A percentile compares a stretch with the other conserved stretches of the same genome.
Evolutionary conservation across 2,329 filamentous ascomycete genomes (phyloP).

Genomic region (Nigrospora osmanthi): DNA sequence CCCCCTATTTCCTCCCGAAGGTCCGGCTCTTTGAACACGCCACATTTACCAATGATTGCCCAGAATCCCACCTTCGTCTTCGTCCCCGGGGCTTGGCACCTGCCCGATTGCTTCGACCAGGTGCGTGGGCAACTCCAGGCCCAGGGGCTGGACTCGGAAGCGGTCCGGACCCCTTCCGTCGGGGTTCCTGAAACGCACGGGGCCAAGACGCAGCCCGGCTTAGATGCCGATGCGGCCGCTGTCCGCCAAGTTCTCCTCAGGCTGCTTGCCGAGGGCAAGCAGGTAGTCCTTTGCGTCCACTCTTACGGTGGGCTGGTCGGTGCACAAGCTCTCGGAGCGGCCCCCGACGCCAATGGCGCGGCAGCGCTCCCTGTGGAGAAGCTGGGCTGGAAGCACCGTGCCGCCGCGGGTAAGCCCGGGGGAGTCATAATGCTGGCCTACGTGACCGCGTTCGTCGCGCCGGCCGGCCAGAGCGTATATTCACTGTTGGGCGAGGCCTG

Average conservation of each 20-base stretch:
- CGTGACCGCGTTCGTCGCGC: conserved; percentile 14
- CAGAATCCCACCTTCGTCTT: conserved; percentile 19
- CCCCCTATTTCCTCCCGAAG: no score
- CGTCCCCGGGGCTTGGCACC: conserved; percentile 26
- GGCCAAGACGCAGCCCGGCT: conserved; percentile 6
- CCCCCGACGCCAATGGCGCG: no score
- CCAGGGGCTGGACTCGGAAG: conserved; percentile 18
- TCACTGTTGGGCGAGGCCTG: conserved; percentile 12
- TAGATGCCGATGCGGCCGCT: conserved; percentile 20
- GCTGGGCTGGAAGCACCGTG: conserved; percentile 20
- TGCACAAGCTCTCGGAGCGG: conserved; percentile 22
- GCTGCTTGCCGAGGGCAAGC: conserved; percentile 24
- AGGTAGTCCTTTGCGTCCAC: conserved; percentile 33
- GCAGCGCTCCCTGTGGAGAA: conserved; percentile 5
- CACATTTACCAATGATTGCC: no score
- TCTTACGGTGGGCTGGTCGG: conserved; percentile 34
- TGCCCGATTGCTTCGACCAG: conserved; percentile 14
- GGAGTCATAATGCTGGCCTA: conserved; percentile 24
- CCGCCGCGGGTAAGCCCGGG: conserved; percentile 20
- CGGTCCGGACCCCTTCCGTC: conserved; percentile 20
- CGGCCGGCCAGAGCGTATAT: conserved; percentile 10
- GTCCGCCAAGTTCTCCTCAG: conserved; percentile 17
- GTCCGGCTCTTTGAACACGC: no score
- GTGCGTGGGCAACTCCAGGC: conserved; percentile 15
- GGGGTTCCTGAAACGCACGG: no score